A percentile compares a stretch with the other conserved stretches of the same genome.
Conservation (phyloP, 129 eudicot genomes). For the Artemisia tridentata region DNA sequence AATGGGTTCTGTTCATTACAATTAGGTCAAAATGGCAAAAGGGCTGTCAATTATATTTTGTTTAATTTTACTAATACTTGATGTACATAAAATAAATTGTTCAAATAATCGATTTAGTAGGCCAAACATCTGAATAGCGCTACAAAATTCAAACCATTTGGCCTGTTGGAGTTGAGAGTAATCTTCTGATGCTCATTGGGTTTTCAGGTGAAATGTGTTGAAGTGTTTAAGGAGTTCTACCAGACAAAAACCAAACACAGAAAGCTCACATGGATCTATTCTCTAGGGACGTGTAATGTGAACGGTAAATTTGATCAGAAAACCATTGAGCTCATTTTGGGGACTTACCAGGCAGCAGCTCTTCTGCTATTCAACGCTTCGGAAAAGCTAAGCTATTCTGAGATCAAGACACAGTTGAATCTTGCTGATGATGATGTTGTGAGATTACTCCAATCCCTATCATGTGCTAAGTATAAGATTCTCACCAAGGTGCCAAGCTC, state of each 20-base stretch:
- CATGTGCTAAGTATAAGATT: conserved; percentile 85
- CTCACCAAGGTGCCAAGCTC: conserved; percentile 70
- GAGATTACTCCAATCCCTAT: conserved; percentile 68
- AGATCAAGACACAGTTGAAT: conserved; percentile 60
- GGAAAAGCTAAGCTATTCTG: conserved; percentile 63
- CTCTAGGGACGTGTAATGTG: conserved; percentile 67
- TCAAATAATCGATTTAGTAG: too few relatives aligned
- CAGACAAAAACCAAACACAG: conserved; percentile 57
- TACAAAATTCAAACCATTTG: too few relatives aligned
- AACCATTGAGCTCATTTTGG: conserved; percentile 73
- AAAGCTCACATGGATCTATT: conserved; percentile 88
- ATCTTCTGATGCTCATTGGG: background rate
- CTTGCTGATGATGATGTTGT: conserved; percentile 81
- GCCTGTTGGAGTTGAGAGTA: too few relatives aligned
- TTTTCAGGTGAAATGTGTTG: conserved; percentile 68
- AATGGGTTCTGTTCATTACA: too few relatives aligned
- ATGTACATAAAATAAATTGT: too few relatives aligned
- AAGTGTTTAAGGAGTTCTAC: conserved; percentile 62
- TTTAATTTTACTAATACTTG: too few relatives aligned
- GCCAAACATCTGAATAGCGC: too few relatives aligned
- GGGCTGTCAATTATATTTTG: too few relatives aligned
- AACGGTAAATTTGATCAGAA: conserved; percentile 72
- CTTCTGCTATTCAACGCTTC: conserved; percentile 68
- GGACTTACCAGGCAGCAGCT: conserved; percentile 89
- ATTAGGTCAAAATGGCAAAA: too few relatives aligned